Percentiles rank a stretch among this genome's conserved stretches.
Evolutionary conservation across 2,329 filamentous ascomycete genomes (phyloP).

Genomic region (Thielaviopsis euricoi): DNA sequence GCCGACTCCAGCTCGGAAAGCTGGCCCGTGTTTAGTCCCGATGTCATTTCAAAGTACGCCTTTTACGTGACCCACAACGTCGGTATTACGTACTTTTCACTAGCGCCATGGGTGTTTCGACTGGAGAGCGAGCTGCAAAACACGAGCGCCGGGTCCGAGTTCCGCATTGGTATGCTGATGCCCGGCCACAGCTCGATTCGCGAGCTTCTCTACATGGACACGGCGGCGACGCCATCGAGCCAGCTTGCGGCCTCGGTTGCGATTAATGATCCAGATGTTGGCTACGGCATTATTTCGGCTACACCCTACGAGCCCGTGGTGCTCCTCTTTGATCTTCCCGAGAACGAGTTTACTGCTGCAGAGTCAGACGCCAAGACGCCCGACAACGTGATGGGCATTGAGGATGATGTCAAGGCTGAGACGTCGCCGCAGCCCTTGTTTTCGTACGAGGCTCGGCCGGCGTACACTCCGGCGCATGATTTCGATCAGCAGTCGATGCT

Average conservation of each 20-base stretch:
- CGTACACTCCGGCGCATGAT: constrained; percentile 45
- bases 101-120: constrained; percentile 46
- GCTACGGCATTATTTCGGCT: constrained; percentile 45
- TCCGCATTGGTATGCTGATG: constrained; percentile 42
- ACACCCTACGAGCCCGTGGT: constrained; percentile 41
- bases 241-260: constrained; percentile 36
- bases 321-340: constrained; percentile 42
- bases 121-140: constrained; percentile 43
- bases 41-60: constrained; percentile 44
- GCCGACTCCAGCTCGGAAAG: constrained; percentile 37
- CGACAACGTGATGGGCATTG: background rate
- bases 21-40: constrained; percentile 47
- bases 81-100: constrained; percentile 42
- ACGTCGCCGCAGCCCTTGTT: constrained; percentile 24
- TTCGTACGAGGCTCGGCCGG: constrained; percentile 46
- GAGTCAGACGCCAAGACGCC: constrained; percentile 8
- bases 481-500: constrained; percentile 42
- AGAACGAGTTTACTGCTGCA: constrained; percentile 25
- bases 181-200: constrained; percentile 39
- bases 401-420: background rate
- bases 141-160: constrained; percentile 41
- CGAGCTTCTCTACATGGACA: constrained; percentile 40
- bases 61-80: constrained; percentile 47
- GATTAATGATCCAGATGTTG: constrained; percentile 44
- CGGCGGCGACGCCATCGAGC: constrained; percentile 27